Base-by-base conservation (phyloP, 345 rosid species). In the Moricandia arvensis region DNA sequence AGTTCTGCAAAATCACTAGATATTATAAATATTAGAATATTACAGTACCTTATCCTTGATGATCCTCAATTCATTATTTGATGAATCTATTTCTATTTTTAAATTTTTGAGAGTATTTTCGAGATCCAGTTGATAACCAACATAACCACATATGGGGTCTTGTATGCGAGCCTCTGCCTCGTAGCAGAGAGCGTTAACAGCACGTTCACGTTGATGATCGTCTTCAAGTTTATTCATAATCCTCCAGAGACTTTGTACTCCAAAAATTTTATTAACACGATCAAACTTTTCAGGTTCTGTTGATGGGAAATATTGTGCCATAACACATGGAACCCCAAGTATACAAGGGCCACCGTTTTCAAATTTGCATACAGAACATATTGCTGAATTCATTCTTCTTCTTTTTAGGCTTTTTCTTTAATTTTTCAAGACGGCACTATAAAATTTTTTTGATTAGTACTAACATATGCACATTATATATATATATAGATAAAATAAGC, bases 91-190 rank as follows among this genome's bases (percentile, higher is more conserved):
- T 35, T 69, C 1, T 1, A 16, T 7, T 5, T 27, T 10, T 6
- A 69, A 9, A 0, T 0, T 26, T 0, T 16, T 9, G 3, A 69
- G 26, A n/a, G 24, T 1, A 0, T 35, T 26, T 13, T 69, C 18
- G 5, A 4, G 5, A 2, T 3, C 2, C n/a, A 6, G 0, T 0
- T 4, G 4, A 0, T 0, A 8, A 8, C 10, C 37, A 24, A 13
- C 1, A 57, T 7, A 7, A n/a, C 64, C 55, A n/a, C 0, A 15
- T 26, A 26, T 37, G 4, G 55, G 38, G 7, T 69, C 55, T 13
- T 17, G 29, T 13, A 21, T 59, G 16, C 54, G 54, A 26, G 64
- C 64, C 15, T 69, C 55, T 1, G 73, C 64, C 11, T 26, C 37
- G 4, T 37, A 69, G n/a, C 10, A 1, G 1, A 58, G 21, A 26